Evolutionary conservation across 495 filamentous ascomycete genomes (phyloP).

Genomic region (Neurospora sp.): DNA sequence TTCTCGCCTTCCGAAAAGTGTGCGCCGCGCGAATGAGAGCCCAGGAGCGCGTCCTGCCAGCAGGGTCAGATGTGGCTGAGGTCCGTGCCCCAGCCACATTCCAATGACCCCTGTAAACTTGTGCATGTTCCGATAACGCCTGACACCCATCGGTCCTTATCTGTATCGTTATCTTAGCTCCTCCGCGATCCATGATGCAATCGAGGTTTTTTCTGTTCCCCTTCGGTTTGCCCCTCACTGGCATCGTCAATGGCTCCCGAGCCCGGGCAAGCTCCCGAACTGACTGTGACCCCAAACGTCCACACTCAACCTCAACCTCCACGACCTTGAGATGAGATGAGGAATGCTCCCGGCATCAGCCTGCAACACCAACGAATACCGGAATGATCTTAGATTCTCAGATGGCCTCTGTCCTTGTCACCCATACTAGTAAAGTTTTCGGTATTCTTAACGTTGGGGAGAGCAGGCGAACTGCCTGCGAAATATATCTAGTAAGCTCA

Average conservation of each 20-base stretch:
- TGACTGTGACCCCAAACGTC: background rate
- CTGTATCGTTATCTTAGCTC: background rate
- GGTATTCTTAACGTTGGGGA: background rate
- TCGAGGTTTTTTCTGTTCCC: background rate
- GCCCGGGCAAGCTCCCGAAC: background rate
- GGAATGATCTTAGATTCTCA: background rate
- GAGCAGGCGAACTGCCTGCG: background rate
- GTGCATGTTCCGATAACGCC: background rate
- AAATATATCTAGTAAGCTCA: background rate
- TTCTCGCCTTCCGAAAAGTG: slow-evolving; percentile 6
- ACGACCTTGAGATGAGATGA: background rate
- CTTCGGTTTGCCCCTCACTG: background rate
- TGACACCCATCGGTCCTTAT: background rate
- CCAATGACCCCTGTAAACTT: background rate
- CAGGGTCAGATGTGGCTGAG: background rate
- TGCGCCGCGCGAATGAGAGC: background rate
- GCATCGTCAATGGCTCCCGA: background rate
- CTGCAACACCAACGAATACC: background rate
- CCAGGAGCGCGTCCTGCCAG: background rate
- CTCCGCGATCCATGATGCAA: background rate
- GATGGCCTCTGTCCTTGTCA: background rate
- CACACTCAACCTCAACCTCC: background rate
- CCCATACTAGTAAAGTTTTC: background rate
- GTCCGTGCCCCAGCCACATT: background rate
- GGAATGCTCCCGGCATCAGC: background rate